Evolutionary conservation across 2,329 filamentous ascomycete genomes (phyloP).

Genomic region (Pseudocercospora ulei): DNA sequence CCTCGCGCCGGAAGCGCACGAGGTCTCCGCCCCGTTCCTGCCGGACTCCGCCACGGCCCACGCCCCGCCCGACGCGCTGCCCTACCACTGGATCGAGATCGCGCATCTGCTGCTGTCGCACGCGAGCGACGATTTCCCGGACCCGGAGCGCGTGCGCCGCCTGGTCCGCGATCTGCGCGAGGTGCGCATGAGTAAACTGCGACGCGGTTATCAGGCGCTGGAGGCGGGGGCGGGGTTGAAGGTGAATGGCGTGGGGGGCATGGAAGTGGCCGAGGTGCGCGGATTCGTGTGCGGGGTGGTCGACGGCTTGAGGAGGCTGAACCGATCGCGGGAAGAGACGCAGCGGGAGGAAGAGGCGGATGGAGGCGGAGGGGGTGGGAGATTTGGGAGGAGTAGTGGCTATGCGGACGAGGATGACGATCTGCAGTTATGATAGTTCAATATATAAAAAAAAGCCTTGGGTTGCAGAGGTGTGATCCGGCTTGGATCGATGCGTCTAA

Average conservation of each 20-base stretch:
- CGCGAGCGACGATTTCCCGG: constrained; percentile 69
- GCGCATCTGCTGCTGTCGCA: constrained; percentile 78
- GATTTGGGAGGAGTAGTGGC: no score
- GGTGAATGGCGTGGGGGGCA: constrained; percentile 72
- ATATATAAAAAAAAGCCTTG: no score
- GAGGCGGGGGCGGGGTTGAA: constrained; percentile 64
- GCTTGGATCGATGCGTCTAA: no score
- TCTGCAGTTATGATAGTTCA: constrained; percentile 43
- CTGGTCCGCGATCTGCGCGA: constrained; percentile 74
- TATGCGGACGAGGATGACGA: constrained; percentile 49
- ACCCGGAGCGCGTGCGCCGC: constrained; percentile 62
- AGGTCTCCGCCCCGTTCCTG: constrained; percentile 59
- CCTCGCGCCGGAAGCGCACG: constrained; percentile 25
- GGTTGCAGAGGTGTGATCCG: no score
- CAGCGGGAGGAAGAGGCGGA: constrained; percentile 68
- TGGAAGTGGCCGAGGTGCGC: constrained; percentile 83
- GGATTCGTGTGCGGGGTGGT: constrained; percentile 77
- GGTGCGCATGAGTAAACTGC: constrained; percentile 79
- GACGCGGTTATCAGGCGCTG: constrained; percentile 60
- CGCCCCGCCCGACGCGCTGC: constrained; percentile 60
- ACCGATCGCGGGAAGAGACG: constrained; percentile 66
- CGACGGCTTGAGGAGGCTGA: constrained; percentile 73
- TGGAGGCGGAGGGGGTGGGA: constrained; percentile 45
- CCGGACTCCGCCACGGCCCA: constrained; percentile 58
- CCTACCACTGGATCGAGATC: constrained; percentile 93